phyloP scores from a whole-genome alignment of 2,329 filamentous ascomycete genomes.

The Pseudofabraea citricarpa region DNA sequence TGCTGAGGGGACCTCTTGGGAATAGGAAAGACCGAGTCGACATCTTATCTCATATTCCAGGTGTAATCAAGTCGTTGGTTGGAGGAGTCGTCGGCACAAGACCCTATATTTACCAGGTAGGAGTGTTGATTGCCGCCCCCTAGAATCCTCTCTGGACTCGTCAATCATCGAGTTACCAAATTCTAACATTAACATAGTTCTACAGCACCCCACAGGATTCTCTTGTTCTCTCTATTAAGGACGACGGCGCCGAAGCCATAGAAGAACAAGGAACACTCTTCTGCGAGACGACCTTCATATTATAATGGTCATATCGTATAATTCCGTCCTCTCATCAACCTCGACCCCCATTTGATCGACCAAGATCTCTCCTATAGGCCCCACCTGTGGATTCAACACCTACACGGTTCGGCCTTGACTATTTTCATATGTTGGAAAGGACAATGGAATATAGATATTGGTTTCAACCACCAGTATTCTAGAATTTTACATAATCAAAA shows the following conservation, averaged over 20 bases:
- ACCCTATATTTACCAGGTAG: constrained; percentile 95
- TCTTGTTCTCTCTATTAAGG: constrained; percentile 3
- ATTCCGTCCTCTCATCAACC: background rate
- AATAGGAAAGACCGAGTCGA: constrained; percentile 77
- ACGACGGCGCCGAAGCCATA: background rate
- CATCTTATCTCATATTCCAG: constrained; percentile 93
- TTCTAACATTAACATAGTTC: constrained; percentile 1
- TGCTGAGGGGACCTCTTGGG: constrained; percentile 64
- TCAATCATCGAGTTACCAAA: background rate
- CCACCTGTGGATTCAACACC: background rate
- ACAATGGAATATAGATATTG: background rate
- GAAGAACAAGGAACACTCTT: constrained; percentile 3
- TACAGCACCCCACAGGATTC: background rate
- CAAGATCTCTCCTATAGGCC: background rate
- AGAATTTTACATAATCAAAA: background rate
- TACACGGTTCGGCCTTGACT: background rate
- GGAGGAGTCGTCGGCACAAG: constrained; percentile 84
- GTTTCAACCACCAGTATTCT: background rate
- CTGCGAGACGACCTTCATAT: constrained; percentile 3
- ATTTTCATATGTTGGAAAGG: background rate
- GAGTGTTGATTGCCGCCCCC: constrained; percentile 18
- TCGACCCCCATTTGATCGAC: too few relatives aligned
- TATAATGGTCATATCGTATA: background rate
- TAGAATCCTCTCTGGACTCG: background rate
- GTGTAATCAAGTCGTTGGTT: constrained; percentile 91